Evolutionary conservation across 352 stramenopile species (phyloP).

Genomic region (Achlya hypogyna): DNA sequence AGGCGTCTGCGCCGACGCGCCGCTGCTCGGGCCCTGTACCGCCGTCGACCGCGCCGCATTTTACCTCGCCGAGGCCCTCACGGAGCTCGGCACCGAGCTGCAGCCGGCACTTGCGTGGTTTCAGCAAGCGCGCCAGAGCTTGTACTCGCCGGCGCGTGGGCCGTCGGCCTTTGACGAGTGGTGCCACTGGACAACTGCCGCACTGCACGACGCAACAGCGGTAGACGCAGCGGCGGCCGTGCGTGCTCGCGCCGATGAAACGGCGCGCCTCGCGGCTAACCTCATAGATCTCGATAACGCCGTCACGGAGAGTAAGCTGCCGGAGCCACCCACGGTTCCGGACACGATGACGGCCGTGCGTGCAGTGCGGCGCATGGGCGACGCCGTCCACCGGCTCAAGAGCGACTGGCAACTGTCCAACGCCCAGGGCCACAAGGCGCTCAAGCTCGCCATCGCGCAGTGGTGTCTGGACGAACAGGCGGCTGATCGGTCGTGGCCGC

Average conservation of each 20-base stretch:
- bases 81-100: neutral
- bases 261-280: no score
- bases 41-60: neutral
- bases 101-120: conserved; percentile 5
- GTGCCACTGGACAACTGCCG: no score
- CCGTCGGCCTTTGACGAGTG: neutral
- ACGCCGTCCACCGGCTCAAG: neutral
- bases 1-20: no score
- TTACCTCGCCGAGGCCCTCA: neutral
- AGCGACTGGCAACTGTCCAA: conserved; percentile 45
- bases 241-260: no score
- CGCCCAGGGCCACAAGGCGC: conserved; percentile 37
- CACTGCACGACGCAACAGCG: no score
- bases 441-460: conserved; percentile 33
- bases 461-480: neutral
- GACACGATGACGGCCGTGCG: no score
- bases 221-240: no score
- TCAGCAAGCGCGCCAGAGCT: neutral
- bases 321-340: no score
- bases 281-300: no score
- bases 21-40: neutral
- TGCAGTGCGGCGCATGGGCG: neutral
- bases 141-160: neutral
- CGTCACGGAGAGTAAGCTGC: no score
- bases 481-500: neutral